Percentiles rank a stretch among this genome's conserved stretches.
These are phyloP conservation scores for Coprinellus aureogranulatus DNA, from an alignment of 768 basidiomycete species.

Conservation along the genomic window DNA sequence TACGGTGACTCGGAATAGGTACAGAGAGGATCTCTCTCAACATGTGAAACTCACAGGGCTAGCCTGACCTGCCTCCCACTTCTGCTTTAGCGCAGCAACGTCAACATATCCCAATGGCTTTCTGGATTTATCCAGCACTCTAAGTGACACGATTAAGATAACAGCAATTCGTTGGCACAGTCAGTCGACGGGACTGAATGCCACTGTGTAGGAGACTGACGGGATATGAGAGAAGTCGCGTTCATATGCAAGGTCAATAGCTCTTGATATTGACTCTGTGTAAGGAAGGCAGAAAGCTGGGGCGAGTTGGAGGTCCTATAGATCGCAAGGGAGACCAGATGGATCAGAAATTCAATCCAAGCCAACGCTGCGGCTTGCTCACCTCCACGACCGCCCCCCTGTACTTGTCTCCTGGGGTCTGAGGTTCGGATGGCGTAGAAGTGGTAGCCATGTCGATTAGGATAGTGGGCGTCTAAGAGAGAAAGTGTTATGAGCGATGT, in stretches of 20 bases:
- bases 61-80: constrained; percentile 74
- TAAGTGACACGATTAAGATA: neutral
- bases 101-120: constrained; percentile 85
- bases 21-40: too few relatives aligned
- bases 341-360: neutral
- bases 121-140: constrained; percentile 70
- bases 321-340: neutral
- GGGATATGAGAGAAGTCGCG: constrained; percentile 93
- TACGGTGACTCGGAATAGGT: too few relatives aligned
- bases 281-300: constrained; percentile 83
- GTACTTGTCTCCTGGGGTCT: constrained; percentile 52
- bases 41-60: constrained; percentile 59
- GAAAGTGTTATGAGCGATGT: too few relatives aligned
- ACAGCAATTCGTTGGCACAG: neutral
- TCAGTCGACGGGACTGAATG: neutral
- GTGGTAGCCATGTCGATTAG: neutral
- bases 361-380: constrained; percentile 10
- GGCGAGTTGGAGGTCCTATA: constrained; percentile 78
- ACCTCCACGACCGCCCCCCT: constrained; percentile 92
- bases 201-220: constrained; percentile 49
- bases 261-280: constrained; percentile 67
- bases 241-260: constrained; percentile 87
- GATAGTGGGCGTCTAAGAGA: too few relatives aligned
- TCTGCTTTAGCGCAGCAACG: constrained; percentile 67
- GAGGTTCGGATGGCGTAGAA: neutral